A percentile compares a stretch with the other conserved stretches of the same genome.
Conservation (phyloP, 2,329 filamentous ascomycete species). For the Ophiostoma australiae region DNA sequence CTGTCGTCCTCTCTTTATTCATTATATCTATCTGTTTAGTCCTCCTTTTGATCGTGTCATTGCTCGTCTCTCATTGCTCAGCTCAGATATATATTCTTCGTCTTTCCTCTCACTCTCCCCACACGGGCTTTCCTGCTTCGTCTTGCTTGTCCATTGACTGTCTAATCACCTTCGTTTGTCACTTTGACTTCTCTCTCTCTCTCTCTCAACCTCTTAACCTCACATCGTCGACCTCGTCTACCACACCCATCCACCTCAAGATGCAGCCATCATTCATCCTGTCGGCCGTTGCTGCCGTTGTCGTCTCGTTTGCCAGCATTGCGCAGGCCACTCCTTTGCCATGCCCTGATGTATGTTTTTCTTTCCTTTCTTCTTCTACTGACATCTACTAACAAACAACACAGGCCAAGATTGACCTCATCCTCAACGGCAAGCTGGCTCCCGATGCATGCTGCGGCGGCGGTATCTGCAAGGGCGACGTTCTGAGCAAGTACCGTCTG, state of each 20-base stretch:
- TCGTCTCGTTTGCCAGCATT: constrained; percentile 31
- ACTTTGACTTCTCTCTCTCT: not conserved
- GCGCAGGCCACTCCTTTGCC: constrained; percentile 36
- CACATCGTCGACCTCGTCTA: not conserved
- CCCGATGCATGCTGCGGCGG: constrained; percentile 53
- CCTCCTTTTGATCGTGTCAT: not conserved
- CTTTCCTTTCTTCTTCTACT: not conserved
- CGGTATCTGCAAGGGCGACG: constrained; percentile 47
- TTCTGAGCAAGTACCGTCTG: constrained; percentile 37
- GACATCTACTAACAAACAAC: not conserved
- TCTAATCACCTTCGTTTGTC: not conserved
- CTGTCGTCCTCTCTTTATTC: not conserved
- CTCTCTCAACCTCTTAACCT: not conserved
- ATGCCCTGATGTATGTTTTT: constrained; percentile 38
- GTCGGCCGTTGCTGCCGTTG: constrained; percentile 25
- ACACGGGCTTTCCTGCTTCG: not conserved
- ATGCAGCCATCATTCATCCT: constrained; percentile 32
- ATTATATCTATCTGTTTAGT: not conserved
- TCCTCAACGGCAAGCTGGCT: constrained; percentile 45
- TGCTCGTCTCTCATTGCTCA: not conserved
- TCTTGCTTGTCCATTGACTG: not conserved
- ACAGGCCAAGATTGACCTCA: constrained; percentile 39
- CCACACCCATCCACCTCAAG: not conserved
- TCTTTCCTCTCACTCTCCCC: not conserved
- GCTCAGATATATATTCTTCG: constrained; percentile 7